Percentiles rank a stretch among this genome's conserved stretches.
phyloP scores from a whole-genome alignment of 2,329 filamentous ascomycete genomes.

The Verticillium alfalfae region DNA sequence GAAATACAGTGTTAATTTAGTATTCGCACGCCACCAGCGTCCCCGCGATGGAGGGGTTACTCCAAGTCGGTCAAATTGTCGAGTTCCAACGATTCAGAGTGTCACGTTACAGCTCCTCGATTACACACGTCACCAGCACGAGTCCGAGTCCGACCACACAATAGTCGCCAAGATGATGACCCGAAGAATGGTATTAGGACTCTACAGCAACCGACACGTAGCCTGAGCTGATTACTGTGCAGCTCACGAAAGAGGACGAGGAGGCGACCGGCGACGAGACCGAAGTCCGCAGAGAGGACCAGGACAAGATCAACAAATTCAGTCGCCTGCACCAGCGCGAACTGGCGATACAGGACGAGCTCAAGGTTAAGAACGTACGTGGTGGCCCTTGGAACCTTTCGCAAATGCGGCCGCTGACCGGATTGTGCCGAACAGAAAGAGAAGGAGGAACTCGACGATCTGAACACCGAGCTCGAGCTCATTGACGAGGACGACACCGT shows the following conservation, averaged over 20 bases:
- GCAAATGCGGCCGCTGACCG: slow-evolving; percentile 8
- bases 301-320: slow-evolving; percentile 98
- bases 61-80: neutral
- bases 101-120: neutral
- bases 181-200: slow-evolving; percentile 50
- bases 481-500: slow-evolving; percentile 92
- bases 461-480: slow-evolving; percentile 85
- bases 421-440: slow-evolving; percentile 64
- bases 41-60: neutral
- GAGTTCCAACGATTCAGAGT: neutral
- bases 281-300: slow-evolving; percentile 92
- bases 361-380: slow-evolving; percentile 72
- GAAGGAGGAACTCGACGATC: slow-evolving; percentile 94
- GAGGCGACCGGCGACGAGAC: slow-evolving; percentile 72
- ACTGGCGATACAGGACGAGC: slow-evolving; percentile 69
- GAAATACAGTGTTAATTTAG: neutral
- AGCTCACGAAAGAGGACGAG: slow-evolving; percentile 96
- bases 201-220: no score
- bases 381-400: no score
- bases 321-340: slow-evolving; percentile 89
- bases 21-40: neutral
- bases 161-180: slow-evolving; percentile 36
- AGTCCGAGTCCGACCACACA: neutral
- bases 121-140: neutral
- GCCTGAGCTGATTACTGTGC: neutral